phyloP scores from a whole-genome alignment of 2,329 filamentous ascomycete species.

The Phaeosphaeriaceae sp. region DNA sequence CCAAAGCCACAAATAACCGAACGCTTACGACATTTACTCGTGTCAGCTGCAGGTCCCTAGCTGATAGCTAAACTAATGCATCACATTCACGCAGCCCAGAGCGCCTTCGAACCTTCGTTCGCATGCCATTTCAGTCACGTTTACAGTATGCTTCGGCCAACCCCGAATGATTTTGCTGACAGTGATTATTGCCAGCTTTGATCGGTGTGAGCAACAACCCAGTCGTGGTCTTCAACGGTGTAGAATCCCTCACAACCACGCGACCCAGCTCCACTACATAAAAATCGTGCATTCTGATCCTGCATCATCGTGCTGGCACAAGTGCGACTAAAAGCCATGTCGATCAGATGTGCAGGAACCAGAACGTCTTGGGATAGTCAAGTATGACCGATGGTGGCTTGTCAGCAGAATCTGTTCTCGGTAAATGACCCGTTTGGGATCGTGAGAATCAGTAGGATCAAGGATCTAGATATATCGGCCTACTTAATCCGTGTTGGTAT shows the following conservation, averaged over 20 bases:
- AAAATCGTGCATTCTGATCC: constrained; percentile 3
- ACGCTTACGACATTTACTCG: constrained; percentile 18
- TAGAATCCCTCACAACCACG: background rate
- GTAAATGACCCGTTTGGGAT: background rate
- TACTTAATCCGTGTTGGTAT: background rate
- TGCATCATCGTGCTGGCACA: constrained; percentile 2
- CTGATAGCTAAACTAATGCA: constrained; percentile 9
- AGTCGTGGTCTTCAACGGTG: background rate
- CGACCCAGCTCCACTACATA: background rate
- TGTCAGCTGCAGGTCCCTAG: constrained; percentile 37
- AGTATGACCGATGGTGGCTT: background rate
- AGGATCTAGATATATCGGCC: background rate
- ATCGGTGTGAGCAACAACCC: constrained; percentile 9
- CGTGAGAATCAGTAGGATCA: constrained; percentile 3
- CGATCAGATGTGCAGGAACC: constrained; percentile 14
- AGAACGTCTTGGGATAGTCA: background rate
- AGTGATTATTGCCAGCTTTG: background rate
- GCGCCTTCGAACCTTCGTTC: constrained; percentile 9
- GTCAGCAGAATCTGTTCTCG: background rate
- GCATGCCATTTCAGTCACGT: constrained; percentile 30
- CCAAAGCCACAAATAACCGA: constrained; percentile 13
- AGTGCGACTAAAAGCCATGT: constrained; percentile 1
- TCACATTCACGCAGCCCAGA: constrained; percentile 2
- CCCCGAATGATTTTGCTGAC: background rate
- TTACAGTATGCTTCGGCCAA: constrained; percentile 7